These are phyloP conservation scores for Ophiognomonia clavigignenti-juglandacearum DNA, from an alignment of 2,329 filamentous ascomycete species.

Conservation along the genomic window DNA sequence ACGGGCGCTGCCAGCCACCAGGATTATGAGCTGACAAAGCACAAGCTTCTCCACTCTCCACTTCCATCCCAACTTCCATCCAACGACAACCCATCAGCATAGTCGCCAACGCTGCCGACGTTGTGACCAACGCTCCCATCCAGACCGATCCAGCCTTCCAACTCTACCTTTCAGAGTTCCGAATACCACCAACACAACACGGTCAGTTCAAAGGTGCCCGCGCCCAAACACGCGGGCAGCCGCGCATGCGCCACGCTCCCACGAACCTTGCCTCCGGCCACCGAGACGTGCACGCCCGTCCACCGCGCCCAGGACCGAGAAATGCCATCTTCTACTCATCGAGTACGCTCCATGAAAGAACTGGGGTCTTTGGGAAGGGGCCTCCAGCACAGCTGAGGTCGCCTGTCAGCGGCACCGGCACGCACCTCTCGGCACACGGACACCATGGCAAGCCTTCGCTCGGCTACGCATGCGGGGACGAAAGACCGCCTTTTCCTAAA, in stretches of 20 bases:
- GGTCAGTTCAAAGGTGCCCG: slow-evolving; percentile 13
- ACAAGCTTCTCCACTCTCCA: too few relatives aligned
- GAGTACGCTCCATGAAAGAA: slow-evolving; percentile 4
- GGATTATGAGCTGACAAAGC: too few relatives aligned
- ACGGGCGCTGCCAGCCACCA: too few relatives aligned
- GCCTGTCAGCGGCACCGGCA: slow-evolving; percentile 8
- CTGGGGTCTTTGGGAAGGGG: slow-evolving; percentile 13
- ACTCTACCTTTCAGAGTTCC: too few relatives aligned
- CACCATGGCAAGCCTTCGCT: neutral
- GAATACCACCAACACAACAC: neutral
- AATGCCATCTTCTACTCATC: slow-evolving; percentile 11
- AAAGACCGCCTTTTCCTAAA: neutral
- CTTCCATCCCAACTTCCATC: too few relatives aligned
- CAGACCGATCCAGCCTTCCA: too few relatives aligned
- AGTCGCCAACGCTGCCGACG: too few relatives aligned
- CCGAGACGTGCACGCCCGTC: slow-evolving; percentile 4
- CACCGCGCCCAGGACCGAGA: slow-evolving; percentile 12
- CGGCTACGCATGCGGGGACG: slow-evolving; percentile 10
- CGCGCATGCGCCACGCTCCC: slow-evolving; percentile 4
- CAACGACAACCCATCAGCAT: too few relatives aligned
- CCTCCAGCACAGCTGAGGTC: neutral
- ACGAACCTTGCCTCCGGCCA: too few relatives aligned
- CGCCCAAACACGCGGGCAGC: slow-evolving; percentile 10
- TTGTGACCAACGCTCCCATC: too few relatives aligned
- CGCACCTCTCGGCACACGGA: too few relatives aligned